Base-by-base conservation (phyloP, 2,329 filamentous ascomycete genomes). In the Fusarium napiforme region DNA sequence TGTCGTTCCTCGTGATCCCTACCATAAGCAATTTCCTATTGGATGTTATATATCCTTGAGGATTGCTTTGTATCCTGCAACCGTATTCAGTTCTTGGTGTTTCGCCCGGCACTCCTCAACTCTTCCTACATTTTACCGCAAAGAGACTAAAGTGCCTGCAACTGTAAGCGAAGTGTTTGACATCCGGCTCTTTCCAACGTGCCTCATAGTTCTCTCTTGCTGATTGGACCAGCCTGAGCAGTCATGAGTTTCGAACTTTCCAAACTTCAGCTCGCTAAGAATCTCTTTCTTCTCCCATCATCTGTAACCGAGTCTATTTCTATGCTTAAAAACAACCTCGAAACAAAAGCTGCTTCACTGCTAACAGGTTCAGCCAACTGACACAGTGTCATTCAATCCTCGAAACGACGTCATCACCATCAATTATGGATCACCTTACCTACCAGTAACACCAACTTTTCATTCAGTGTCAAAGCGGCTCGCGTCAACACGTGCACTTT, bases 381-480 rank as follows among this genome's bases (percentile, higher is more conserved):
- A 58, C 30, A 45, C 39, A 36, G 23, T 19, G 56, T 37, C 42
- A 50, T 34, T 50, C 23, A n/a, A 49, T 36, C 23, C 37, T 10
- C 12, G 15, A 53, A 65, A 34, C 59, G 42, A 43, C 49, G 63
- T 66, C 49, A 57, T 64, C n/a, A 30, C 23, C 23, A 32, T 26
- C 16, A 53, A 63, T 40, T 57, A 57, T 66, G 63, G 59, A 64
- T 39, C 49, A 36, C 60, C 36, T 57, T 66, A 63, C 40, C 32
- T 55, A 23, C 23, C 23, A 23, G 23, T 23, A 65, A 55, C 28
- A 45, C 21, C 28, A 40, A 36, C 15, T 21, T 16, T 26, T 60
- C 32, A 23, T 45, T 30, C 15, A 32, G 16, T 39, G 32, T 40
- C 46, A 23, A 52, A 34, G 43, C 28, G 43, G 45, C 10, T 39